Base-by-base conservation (phyloP, 148 eudicot genomes). In the Dianthus caryophyllus region DNA sequence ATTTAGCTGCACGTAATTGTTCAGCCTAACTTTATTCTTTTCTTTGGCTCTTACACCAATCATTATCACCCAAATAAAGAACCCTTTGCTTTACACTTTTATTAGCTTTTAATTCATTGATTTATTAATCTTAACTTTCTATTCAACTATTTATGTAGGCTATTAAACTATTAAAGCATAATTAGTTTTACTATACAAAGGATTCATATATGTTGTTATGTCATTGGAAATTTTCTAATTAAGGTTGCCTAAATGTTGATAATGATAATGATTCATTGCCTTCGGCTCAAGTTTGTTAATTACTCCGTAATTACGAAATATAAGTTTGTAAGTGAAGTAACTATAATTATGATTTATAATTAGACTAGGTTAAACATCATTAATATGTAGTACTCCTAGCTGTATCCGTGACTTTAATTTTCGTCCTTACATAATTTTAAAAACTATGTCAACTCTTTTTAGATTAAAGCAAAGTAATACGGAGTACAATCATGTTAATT, bases 181-280 rank as follows among this genome's bases (percentile, higher is more conserved):
- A 22, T 17, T 49, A 49, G 18, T 21, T 17, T 49, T 49, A 25
- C 29, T 54, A 26, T 54, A 25, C 33, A 24, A 54, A 54, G 22
- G 59, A 54, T 25, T 54, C 59, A 13, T n/a, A n/a, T n/a, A n/a
- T 54, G n/a, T 11, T 54, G 59, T 54, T 33, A 54, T 25, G 13
- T 54, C 59, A 54, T 50, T n/a, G 24, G 54, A 50, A n/a, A n/a
- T n/a, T 50, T 33, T 33, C 38, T 33, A 33, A 50, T 50, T 50
- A 41, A 41, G 10, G 6, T 9, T 41, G 6, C 6, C 8, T 6
- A 50, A n/a, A 50, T n/a, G n/a, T n/a, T n/a, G n/a, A n/a, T n/a
- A n/a, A n/a, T n/a, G n/a, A n/a, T 50, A 2, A 50, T 50, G 24
- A 18, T 50, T 50, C 24, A 50, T 20, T 50, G 54, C 54, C 54